Evolutionary conservation across 306 rosid genomes (phyloP).

Genomic region (Castanea crenata): DNA sequence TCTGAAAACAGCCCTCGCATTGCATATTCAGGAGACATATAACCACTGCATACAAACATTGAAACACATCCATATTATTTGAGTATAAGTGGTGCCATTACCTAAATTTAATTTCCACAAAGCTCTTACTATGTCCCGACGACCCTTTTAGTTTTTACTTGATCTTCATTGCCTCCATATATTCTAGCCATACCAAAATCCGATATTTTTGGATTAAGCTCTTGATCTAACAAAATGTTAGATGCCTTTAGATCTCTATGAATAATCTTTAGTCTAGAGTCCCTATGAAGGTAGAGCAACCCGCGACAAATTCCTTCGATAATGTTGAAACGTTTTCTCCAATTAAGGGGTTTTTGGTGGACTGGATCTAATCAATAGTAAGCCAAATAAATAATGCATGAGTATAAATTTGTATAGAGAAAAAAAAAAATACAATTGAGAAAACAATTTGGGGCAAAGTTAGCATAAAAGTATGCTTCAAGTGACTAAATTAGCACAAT

Average conservation of each 20-base stretch:
- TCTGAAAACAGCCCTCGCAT: slow-evolving; percentile 9
- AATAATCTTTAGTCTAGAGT: slow-evolving; percentile 25
- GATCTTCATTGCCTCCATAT: slow-evolving; percentile 4
- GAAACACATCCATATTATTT: neutral
- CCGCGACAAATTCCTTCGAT: slow-evolving; percentile 30
- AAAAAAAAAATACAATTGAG: too few species aligned
- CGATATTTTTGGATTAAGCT: slow-evolving; percentile 24
- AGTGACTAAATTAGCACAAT: too few species aligned
- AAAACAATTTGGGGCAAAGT: too few species aligned
- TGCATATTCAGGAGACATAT: slow-evolving; percentile 31
- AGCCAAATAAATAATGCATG: neutral
- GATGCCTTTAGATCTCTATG: slow-evolving; percentile 26
- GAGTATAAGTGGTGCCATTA: too few species aligned
- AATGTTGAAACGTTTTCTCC: slow-evolving; percentile 17
- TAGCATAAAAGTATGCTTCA: too few species aligned
- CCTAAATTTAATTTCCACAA: neutral
- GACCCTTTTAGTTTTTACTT: neutral
- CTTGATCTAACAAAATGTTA: slow-evolving; percentile 23
- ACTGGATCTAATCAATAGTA: neutral
- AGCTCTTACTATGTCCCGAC: slow-evolving; percentile 20
- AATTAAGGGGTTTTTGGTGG: neutral
- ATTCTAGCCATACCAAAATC: slow-evolving; percentile 26
- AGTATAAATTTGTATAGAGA: too few species aligned
- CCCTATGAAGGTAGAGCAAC: slow-evolving; percentile 29
- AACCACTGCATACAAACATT: slow-evolving; percentile 7